Percentiles rank a stretch among this genome's conserved stretches.
Evolutionary conservation across 2,329 filamentous ascomycete species (phyloP).

Genomic region (Microcyclospora pomicola): DNA sequence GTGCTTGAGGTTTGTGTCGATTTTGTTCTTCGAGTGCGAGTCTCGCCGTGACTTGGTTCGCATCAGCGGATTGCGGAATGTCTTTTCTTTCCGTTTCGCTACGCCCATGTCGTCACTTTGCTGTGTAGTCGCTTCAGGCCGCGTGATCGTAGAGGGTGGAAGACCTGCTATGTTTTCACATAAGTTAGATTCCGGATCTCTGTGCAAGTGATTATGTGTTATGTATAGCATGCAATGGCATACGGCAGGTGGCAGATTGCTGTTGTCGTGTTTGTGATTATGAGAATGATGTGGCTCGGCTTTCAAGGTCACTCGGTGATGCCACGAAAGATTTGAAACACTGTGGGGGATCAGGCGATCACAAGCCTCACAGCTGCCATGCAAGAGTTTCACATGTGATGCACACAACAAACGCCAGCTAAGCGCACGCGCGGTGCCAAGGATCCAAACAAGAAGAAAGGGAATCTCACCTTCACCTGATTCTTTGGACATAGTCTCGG

Average conservation of each 20-base stretch:
- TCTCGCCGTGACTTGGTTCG: constrained; percentile 19
- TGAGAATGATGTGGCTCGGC: too few species aligned
- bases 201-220: too few species aligned
- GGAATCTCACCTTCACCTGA: constrained; percentile 6
- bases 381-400: too few species aligned
- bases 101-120: constrained; percentile 17
- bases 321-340: too few species aligned
- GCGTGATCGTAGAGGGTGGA: constrained; percentile 4
- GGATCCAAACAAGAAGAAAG: too few species aligned
- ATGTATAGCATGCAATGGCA: neutral
- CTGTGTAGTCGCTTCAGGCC: constrained; percentile 15
- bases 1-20: constrained; percentile 5
- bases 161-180: constrained; percentile 4
- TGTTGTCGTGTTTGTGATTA: too few species aligned
- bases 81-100: constrained; percentile 14
- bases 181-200: constrained; percentile 5
- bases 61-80: constrained; percentile 14
- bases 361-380: too few species aligned
- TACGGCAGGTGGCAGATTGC: too few species aligned
- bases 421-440: too few species aligned
- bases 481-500: constrained; percentile 14
- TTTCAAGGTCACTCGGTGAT: too few species aligned
- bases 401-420: too few species aligned
- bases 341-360: too few species aligned
- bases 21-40: constrained; percentile 15